These are phyloP conservation scores for Heritiera littoralis DNA, from an alignment of 345 rosid genomes.

Conservation along the genomic window DNA sequence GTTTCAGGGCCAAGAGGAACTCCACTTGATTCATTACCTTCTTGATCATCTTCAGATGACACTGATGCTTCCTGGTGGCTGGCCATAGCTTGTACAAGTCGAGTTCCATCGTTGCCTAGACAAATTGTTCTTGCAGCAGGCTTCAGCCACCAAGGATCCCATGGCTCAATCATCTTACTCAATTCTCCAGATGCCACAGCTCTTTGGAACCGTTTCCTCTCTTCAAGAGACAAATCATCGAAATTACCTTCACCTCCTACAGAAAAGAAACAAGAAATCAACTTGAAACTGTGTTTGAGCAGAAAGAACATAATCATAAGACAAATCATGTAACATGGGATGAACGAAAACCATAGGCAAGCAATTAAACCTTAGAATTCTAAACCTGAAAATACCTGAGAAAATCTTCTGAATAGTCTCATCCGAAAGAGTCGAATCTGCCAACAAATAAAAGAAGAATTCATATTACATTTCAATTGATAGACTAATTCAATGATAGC, in stretches of 20 bases:
- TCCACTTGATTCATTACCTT: slow-evolving; percentile 34
- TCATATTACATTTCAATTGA: background rate
- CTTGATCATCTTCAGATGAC: slow-evolving; percentile 22
- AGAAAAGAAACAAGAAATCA: background rate
- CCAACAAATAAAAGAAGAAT: slow-evolving; percentile 13
- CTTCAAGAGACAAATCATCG: slow-evolving; percentile 71
- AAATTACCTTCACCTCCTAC: slow-evolving; percentile 56
- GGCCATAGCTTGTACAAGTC: slow-evolving; percentile 53
- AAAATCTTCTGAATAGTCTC: slow-evolving; percentile 63
- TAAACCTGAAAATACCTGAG: slow-evolving; percentile 43
- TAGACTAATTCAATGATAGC: background rate
- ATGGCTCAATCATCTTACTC: slow-evolving; percentile 81
- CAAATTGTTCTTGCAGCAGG: slow-evolving; percentile 62
- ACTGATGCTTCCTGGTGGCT: slow-evolving; percentile 27
- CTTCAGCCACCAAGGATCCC: slow-evolving; percentile 97
- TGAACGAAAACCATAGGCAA: background rate
- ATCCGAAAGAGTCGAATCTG: slow-evolving; percentile 57
- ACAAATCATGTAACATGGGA: background rate
- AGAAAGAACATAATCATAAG: background rate
- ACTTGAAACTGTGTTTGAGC: background rate
- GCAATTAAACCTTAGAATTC: too few relatives aligned
- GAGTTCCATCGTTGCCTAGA: slow-evolving; percentile 62
- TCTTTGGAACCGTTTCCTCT: slow-evolving; percentile 75
- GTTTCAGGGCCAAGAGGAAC: slow-evolving; percentile 74
- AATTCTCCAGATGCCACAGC: slow-evolving; percentile 87